phyloP scores from a whole-genome alignment of 305 asterid species.

The Salvia sclarea region DNA sequence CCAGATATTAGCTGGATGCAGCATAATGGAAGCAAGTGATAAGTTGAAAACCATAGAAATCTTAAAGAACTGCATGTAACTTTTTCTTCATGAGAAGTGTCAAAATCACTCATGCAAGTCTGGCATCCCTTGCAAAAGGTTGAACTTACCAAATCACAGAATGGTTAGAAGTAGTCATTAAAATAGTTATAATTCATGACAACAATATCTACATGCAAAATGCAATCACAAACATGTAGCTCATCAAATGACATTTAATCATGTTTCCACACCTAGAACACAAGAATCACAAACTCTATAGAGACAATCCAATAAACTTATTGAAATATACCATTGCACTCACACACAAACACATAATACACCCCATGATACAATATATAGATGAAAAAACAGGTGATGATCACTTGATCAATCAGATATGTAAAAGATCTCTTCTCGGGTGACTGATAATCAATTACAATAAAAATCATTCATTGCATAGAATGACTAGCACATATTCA shows the following conservation, averaged over 20 bases:
- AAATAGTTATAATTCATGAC: not conserved
- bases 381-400: not conserved
- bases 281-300: not conserved
- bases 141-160: not conserved
- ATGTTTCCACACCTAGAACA: constrained; percentile 14
- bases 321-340: constrained; percentile 11
- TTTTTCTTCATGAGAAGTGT: not conserved
- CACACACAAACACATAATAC: not conserved
- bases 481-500: not conserved
- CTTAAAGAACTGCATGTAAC: not conserved
- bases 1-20: not conserved
- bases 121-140: not conserved
- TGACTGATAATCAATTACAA: constrained; percentile 6
- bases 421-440: not conserved
- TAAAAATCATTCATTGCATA: constrained; percentile 3
- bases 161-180: not conserved
- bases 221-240: constrained; percentile 2
- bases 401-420: not conserved
- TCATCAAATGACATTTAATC: not conserved
- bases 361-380: not conserved
- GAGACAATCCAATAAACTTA: not conserved
- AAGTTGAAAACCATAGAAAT: not conserved
- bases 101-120: not conserved
- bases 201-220: constrained; percentile 10
- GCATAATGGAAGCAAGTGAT: not conserved